Percentiles rank a stretch among this genome's conserved stretches.
phyloP scores from a whole-genome alignment of 306 rosid species.

The Trifolium repens region DNA sequence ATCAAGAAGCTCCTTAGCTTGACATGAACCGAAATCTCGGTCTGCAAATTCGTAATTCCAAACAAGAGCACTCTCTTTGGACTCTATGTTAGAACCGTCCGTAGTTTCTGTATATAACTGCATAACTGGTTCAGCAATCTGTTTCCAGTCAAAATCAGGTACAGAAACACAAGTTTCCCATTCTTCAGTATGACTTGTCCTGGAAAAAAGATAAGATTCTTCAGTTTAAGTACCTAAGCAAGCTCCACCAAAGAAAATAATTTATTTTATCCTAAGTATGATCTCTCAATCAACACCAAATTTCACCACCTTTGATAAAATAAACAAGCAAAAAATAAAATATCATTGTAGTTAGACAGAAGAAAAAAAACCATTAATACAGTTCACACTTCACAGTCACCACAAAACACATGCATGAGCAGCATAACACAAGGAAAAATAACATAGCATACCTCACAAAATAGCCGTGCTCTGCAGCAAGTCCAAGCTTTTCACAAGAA shows the following conservation, averaged over 20 bases:
- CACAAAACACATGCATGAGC: not conserved
- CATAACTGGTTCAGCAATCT: slow-evolving; percentile 94
- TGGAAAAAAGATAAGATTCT: slow-evolving; percentile 40
- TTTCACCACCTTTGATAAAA: too few species aligned
- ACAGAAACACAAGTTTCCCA: slow-evolving; percentile 79
- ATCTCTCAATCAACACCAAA: too few species aligned
- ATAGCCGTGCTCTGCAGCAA: slow-evolving; percentile 92
- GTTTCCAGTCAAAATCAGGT: slow-evolving; percentile 85
- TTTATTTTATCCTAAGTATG: not conserved
- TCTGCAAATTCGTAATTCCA: slow-evolving; percentile 86
- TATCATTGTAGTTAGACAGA: too few species aligned
- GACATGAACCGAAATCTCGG: slow-evolving; percentile 87
- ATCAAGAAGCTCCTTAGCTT: slow-evolving; percentile 89
- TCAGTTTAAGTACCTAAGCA: slow-evolving; percentile 25
- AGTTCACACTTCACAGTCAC: not conserved
- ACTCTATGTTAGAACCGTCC: slow-evolving; percentile 84
- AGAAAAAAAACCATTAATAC: too few species aligned
- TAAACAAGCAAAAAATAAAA: too few species aligned
- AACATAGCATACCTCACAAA: slow-evolving; percentile 64
- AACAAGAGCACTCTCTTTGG: slow-evolving; percentile 87
- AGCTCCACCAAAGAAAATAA: not conserved
- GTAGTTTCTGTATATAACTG: slow-evolving; percentile 81
- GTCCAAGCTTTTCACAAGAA: slow-evolving; percentile 72
- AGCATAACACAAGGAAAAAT: slow-evolving; percentile 15
- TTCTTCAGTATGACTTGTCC: slow-evolving; percentile 63